Base-by-base conservation (phyloP, 768 basidiomycete genomes). In the Filobasidium floriforme region DNA sequence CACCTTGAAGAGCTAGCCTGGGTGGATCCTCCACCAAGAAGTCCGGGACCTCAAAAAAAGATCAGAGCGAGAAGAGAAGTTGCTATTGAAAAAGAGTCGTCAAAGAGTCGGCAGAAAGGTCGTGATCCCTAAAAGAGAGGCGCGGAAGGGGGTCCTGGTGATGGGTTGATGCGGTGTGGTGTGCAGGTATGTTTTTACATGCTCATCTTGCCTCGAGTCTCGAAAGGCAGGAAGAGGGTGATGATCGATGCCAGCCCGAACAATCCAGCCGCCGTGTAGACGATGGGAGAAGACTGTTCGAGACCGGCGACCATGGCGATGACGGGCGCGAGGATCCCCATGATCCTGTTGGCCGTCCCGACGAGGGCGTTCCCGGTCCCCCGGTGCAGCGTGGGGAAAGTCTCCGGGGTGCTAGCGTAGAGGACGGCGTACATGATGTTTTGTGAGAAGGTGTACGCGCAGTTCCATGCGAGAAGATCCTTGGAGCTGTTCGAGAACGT, bases 391-490 rank as follows among this genome's bases (percentile, higher is more conserved):
- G 83, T 83, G 0, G 85, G 83, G 77, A 86, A 85, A 22, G 84
- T 82, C 71, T 85, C 84, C 0, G 85, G 85, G 9, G 85, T 85
- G 69, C 84, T 85, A 1, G 84, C 84, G 62, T 82, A 85, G 15
- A 84, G 77, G 11, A 84, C 80, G 11, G 83, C 84, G 66, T 84
- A 55, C 62, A n/a, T 60, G 60, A 70, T 70, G 71, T 86, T 86
- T 62, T 83, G 85, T 68, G 77, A 82, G 73, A 87, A 87, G n/a
- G 80, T 82, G 69, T 87, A 88, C 10, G 83, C 87, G 73, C 88
- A 90, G 77, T 89, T 89, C 88, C 88, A 90, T 57, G 85, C 88
- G 28, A 90, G 81, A 49, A 89, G 81, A 29, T 84, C 81, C 67
- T 86, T 81, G 9, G 86, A 88, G 66, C 83, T 85, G 70, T 84